Conservation (phyloP, 805 yeast genomes). For the Danielozyma ontarioensis region DNA sequence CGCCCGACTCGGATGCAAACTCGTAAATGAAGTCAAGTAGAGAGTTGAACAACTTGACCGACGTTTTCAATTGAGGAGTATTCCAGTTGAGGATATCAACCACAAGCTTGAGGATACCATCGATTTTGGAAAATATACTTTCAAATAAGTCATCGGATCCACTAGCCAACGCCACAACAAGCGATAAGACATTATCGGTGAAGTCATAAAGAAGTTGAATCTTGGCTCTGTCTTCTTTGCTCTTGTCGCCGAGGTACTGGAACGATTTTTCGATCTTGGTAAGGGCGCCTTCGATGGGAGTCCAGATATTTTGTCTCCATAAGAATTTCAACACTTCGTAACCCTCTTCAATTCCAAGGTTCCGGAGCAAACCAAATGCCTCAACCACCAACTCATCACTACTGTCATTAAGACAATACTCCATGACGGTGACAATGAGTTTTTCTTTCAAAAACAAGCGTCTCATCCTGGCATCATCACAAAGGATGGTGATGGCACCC, state of each 20-base stretch:
- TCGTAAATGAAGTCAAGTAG: slow-evolving; percentile 56
- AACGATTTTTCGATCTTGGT: slow-evolving; percentile 48
- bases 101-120: slow-evolving; percentile 34
- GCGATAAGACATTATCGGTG: slow-evolving; percentile 67
- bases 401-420: slow-evolving; percentile 59
- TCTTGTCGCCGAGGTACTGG: slow-evolving; percentile 28
- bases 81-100: slow-evolving; percentile 32
- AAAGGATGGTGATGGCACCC: slow-evolving; percentile 62
- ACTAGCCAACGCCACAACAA: slow-evolving; percentile 61
- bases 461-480: slow-evolving; percentile 66
- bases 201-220: slow-evolving; percentile 54
- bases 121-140: slow-evolving; percentile 42
- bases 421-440: slow-evolving; percentile 57
- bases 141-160: slow-evolving; percentile 49
- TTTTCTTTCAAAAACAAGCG: slow-evolving; percentile 63
- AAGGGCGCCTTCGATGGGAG: slow-evolving; percentile 48
- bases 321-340: slow-evolving; percentile 69
- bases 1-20: slow-evolving; percentile 53
- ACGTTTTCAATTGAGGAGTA: slow-evolving; percentile 28
- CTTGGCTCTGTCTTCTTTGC: slow-evolving; percentile 35
- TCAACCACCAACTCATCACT: slow-evolving; percentile 75
- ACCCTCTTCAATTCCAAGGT: slow-evolving; percentile 81
- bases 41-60: slow-evolving; percentile 45
- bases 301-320: slow-evolving; percentile 79
- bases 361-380: slow-evolving; percentile 75